Conservation (phyloP, 768 basidiomycete species). For the Boletellus emodensis region DNA sequence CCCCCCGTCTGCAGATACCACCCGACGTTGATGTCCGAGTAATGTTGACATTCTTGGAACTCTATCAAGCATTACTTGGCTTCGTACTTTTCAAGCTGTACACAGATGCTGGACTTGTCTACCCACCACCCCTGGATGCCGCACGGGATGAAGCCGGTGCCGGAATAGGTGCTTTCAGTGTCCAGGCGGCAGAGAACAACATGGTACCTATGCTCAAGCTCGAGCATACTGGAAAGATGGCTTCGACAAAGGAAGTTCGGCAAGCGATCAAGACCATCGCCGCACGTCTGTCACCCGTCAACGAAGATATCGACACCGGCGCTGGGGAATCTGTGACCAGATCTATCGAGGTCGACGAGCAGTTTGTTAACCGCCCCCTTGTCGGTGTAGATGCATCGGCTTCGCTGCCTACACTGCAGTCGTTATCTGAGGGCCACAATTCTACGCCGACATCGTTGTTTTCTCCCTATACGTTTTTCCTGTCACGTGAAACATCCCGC, state of each 20-base stretch:
- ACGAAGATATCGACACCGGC: slow-evolving; percentile 40
- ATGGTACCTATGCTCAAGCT: slow-evolving; percentile 17
- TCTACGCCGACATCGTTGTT: slow-evolving; percentile 65
- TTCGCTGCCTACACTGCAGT: slow-evolving; percentile 64
- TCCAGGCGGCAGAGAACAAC: slow-evolving; percentile 48
- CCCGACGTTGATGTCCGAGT: slow-evolving; percentile 96
- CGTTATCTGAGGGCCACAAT: slow-evolving; percentile 57
- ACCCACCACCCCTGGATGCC: slow-evolving; percentile 88
- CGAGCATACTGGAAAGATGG: slow-evolving; percentile 27
- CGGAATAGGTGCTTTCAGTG: slow-evolving; percentile 81
- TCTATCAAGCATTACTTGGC: slow-evolving; percentile 94
- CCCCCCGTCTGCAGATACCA: slow-evolving; percentile 60
- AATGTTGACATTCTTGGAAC: slow-evolving; percentile 95
- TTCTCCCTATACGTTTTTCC: slow-evolving; percentile 82
- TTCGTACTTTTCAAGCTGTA: slow-evolving; percentile 99
- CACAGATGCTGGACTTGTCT: slow-evolving; percentile 86
- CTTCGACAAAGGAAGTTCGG: slow-evolving; percentile 54
- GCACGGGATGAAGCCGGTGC: slow-evolving; percentile 82
- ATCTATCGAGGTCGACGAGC: slow-evolving; percentile 47
- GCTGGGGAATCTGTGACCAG: slow-evolving; percentile 29
- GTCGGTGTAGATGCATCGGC: slow-evolving; percentile 42
- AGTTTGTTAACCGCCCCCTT: slow-evolving; percentile 64
- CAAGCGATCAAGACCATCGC: slow-evolving; percentile 46
- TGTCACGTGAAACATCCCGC: slow-evolving; percentile 90
- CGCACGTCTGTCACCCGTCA: slow-evolving; percentile 15